Evolutionary conservation across 441 rosid genomes (phyloP), one percentile per base, ranked within the genome.

Genomic region (Populus hybrid): DNA sequence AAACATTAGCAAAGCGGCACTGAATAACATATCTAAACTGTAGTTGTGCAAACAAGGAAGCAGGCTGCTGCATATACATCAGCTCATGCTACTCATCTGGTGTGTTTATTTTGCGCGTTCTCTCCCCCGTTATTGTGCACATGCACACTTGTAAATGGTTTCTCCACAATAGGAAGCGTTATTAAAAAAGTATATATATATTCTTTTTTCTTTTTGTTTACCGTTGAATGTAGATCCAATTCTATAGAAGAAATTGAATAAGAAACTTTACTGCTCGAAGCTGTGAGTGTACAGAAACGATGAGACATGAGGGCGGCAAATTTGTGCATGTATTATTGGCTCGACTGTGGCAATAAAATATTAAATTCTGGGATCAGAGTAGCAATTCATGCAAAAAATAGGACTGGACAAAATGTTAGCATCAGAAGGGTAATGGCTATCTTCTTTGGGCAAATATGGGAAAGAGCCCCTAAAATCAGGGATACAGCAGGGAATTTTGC

Each of bases 1-100:
- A 85, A 76, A 85, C 87, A 59, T 56, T 85, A 76, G 77, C 86
- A 12, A 87, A 83, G 82, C 79, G 78, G 68, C 86, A 84, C 66
- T 84, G 77, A 80, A 70, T 63, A 23, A 63, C 65, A 63, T 23
- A 23, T 63, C 2, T 21, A 10, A 10, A 63, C 65, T 23, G 65
- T 10, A 23, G 14, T 1, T 21, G 65, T 23, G 10, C 28, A 63
- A 21, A 23, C 65, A 63, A 63, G 65, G 56, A 45, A 45, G 56
- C 0, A 63, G 65, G 65, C 65, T 9, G 3, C 65, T 9, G 10
- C n/a, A 9, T 64, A n/a, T 31, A 31, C 50, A 45, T 35, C 76
- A 20, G 26, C 40, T 42, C 11, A 36, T 42, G 71, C 45, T 1
- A 9, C 28, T 20, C 3, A 12, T 45, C 11, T 2, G 71, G 64